These are phyloP conservation scores for Saccharomycopsis schoenii DNA, from an alignment of 805 yeast species.

Conservation along the genomic window DNA sequence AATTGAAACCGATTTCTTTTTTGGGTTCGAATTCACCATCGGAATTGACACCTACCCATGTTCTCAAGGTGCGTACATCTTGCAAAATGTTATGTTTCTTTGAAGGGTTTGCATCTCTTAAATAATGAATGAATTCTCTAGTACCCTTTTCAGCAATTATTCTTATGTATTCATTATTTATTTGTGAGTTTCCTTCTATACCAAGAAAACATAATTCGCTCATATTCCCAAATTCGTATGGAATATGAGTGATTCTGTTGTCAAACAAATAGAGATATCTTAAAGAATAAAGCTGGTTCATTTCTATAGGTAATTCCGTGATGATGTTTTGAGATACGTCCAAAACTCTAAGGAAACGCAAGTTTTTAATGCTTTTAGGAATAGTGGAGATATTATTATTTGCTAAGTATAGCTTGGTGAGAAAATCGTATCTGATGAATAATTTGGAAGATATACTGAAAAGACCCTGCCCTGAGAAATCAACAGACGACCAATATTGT, in stretches of 20 bases:
- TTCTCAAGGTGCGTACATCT: conserved; percentile 32
- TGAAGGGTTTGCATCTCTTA: conserved; percentile 68
- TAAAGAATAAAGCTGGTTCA: conserved; percentile 74
- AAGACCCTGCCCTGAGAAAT: conserved; percentile 83
- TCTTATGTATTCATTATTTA: conserved; percentile 54
- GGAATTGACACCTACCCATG: conserved; percentile 71
- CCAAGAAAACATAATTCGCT: conserved; percentile 83
- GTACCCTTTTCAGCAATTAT: conserved; percentile 76
- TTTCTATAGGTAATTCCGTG: conserved; percentile 65
- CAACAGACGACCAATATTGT: conserved; percentile 92
- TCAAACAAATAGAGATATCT: conserved; percentile 82
- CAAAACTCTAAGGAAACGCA: conserved; percentile 67
- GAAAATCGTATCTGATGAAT: conserved; percentile 62
- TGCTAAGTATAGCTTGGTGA: conserved; percentile 78
- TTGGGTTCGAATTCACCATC: conserved; percentile 51
- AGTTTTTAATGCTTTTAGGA: conserved; percentile 58
- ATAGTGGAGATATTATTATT: conserved; percentile 67
- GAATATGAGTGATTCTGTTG: conserved; percentile 66
- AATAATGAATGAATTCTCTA: conserved; percentile 64
- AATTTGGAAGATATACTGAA: conserved; percentile 59
- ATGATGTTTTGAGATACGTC: conserved; percentile 77
- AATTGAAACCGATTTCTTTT: conserved; percentile 23
- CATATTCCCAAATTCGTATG: conserved; percentile 77
- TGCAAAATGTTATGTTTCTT: conserved; percentile 33
- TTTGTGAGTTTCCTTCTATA: conserved; percentile 76